phyloP scores from a whole-genome alignment of 495 filamentous ascomycete species.

The Penicillium odoratum region DNA sequence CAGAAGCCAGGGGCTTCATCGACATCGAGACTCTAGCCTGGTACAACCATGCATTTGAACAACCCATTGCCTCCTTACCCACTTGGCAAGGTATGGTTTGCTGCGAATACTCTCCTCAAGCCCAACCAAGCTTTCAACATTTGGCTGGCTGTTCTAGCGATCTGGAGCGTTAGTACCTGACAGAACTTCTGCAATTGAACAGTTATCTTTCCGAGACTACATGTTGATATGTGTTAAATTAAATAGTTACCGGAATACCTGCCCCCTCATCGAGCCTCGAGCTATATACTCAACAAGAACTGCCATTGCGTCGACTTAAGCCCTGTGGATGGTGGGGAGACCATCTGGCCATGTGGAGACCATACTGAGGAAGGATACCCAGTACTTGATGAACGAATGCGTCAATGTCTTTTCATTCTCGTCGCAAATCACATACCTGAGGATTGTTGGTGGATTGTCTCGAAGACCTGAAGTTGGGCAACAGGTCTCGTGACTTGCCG shows the following conservation, averaged over 20 bases:
- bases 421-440: neutral
- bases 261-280: neutral
- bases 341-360: neutral
- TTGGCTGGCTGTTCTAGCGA: neutral
- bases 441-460: neutral
- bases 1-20: neutral
- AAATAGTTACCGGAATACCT: too few relatives aligned
- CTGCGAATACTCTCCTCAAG: neutral
- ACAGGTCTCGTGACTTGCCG: neutral
- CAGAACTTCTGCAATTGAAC: neutral
- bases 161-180: neutral
- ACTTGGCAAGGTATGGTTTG: neutral
- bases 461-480: neutral
- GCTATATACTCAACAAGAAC: neutral
- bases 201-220: neutral
- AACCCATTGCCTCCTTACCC: neutral
- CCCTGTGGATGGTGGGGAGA: neutral
- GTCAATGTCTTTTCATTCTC: neutral
- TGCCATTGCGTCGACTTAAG: neutral
- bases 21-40: neutral
- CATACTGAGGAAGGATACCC: neutral
- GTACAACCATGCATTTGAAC: neutral
- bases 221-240: neutral
- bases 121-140: neutral
- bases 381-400: neutral